A percentile compares a stretch with the other conserved stretches of the same genome.
Conservation (phyloP, 805 yeast species). For the Yamadazyma sp. region DNA sequence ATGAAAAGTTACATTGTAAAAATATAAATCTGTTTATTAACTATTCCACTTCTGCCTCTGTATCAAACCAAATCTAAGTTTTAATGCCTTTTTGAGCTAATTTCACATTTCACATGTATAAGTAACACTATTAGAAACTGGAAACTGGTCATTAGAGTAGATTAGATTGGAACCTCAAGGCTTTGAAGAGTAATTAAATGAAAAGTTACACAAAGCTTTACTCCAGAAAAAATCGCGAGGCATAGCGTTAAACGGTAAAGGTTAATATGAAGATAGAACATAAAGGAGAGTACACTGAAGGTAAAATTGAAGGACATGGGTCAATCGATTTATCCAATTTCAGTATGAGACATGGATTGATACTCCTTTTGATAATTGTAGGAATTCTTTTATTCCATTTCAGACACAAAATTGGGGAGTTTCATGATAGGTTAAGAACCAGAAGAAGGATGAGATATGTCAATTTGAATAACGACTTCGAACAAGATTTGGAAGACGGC, state of each 20-base stretch:
- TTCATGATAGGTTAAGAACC: slow-evolving; percentile 27
- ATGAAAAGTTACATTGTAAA: too few species aligned
- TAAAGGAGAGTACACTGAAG: slow-evolving; percentile 5
- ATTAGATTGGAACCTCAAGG: too few species aligned
- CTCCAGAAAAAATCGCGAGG: too few species aligned
- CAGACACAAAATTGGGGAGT: slow-evolving; percentile 25
- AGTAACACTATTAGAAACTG: too few species aligned
- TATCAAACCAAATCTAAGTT: too few species aligned
- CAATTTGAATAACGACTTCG: slow-evolving; percentile 10
- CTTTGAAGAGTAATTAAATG: too few species aligned
- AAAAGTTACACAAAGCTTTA: too few species aligned
- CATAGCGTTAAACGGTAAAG: not conserved
- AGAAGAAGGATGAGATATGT: slow-evolving; percentile 19
- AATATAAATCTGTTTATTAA: too few species aligned
- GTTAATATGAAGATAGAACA: slow-evolving; percentile 4
- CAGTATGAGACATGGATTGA: slow-evolving; percentile 14
- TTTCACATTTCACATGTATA: too few species aligned
- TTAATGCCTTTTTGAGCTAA: too few species aligned
- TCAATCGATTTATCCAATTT: slow-evolving; percentile 3
- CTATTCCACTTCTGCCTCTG: too few species aligned
- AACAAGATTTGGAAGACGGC: slow-evolving; percentile 42
- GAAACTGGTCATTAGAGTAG: too few species aligned
- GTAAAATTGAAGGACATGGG: slow-evolving; percentile 3
- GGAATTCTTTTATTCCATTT: slow-evolving; percentile 27
- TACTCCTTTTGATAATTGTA: slow-evolving; percentile 16